A percentile compares a stretch with the other conserved stretches of the same genome.
Conservation (phyloP, 441 rosid genomes). For the Pelargonium citronellum region DNA sequence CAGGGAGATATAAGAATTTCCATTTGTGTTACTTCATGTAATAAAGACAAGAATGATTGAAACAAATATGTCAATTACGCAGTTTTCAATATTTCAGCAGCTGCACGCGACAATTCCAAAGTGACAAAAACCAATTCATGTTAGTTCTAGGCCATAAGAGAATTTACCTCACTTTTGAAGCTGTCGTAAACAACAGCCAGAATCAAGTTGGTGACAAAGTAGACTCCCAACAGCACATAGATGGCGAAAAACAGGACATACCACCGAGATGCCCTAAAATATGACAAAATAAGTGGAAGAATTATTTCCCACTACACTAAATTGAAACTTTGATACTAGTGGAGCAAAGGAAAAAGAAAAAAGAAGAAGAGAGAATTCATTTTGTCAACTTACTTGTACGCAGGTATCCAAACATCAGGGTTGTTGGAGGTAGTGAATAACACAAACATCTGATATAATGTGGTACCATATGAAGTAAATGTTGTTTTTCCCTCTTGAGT, state of each 20-base stretch:
- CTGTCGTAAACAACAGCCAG: constrained; percentile 97
- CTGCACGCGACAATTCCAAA: background rate
- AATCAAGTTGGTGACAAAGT: constrained; percentile 93
- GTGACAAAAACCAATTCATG: background rate
- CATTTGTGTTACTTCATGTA: constrained; percentile 8
- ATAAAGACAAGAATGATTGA: background rate
- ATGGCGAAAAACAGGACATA: constrained; percentile 68
- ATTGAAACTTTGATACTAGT: background rate
- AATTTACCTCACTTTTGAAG: constrained; percentile 80
- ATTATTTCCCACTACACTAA: background rate
- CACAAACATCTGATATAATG: constrained; percentile 84
- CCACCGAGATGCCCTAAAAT: constrained; percentile 87
- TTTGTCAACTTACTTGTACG: constrained; percentile 74
- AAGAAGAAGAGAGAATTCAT: background rate
- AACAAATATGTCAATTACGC: background rate
- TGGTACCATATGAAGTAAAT: constrained; percentile 70
- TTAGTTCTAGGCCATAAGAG: background rate
- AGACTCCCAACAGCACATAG: constrained; percentile 81
- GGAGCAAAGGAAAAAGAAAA: no score
- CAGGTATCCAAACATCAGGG: constrained; percentile 98
- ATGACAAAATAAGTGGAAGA: constrained; percentile 18
- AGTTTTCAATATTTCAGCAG: background rate
- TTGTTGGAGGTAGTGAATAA: constrained; percentile 95
- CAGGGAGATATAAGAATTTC: constrained; percentile 21
- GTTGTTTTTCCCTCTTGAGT: constrained; percentile 63